Evolutionary conservation across 2,329 filamentous ascomycete species (phyloP).

Genomic region (Whalleya microplaca): DNA sequence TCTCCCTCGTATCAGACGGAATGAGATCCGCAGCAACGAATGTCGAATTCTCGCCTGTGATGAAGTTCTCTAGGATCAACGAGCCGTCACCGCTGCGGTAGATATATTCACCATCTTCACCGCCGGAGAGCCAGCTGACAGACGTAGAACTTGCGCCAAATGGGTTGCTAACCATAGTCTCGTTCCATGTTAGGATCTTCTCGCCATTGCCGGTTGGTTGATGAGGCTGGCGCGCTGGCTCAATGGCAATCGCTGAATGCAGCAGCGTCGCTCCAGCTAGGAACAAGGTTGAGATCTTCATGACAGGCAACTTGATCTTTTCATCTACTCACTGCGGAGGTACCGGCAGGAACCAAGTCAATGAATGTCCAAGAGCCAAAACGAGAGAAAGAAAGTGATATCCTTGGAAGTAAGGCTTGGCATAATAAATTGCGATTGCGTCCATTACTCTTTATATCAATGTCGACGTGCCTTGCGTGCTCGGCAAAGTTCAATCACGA

Average conservation of each 20-base stretch:
- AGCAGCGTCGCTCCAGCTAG: slow-evolving; percentile 25
- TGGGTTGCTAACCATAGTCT: slow-evolving; percentile 53
- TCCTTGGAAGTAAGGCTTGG: neutral
- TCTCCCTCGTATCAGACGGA: slow-evolving; percentile 58
- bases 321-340: neutral
- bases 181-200: slow-evolving; percentile 62
- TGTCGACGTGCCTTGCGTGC: neutral
- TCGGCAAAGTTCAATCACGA: neutral
- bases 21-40: slow-evolving; percentile 63
- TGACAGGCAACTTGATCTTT: slow-evolving; percentile 10
- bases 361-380: neutral
- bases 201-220: slow-evolving; percentile 60
- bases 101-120: slow-evolving; percentile 65
- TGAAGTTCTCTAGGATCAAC: slow-evolving; percentile 64
- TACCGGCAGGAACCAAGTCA: neutral
- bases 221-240: slow-evolving; percentile 56
- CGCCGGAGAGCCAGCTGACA: slow-evolving; percentile 61
- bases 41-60: slow-evolving; percentile 57
- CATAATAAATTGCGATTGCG: neutral
- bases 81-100: slow-evolving; percentile 53
- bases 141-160: slow-evolving; percentile 52
- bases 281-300: slow-evolving; percentile 23
- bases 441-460: neutral
- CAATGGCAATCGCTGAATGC: slow-evolving; percentile 41
- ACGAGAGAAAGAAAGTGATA: neutral